Percentiles rank a stretch among this genome's conserved stretches.
Conservation (phyloP, 2,329 filamentous ascomycete species). For the Fusarium gaditjirri region DNA sequence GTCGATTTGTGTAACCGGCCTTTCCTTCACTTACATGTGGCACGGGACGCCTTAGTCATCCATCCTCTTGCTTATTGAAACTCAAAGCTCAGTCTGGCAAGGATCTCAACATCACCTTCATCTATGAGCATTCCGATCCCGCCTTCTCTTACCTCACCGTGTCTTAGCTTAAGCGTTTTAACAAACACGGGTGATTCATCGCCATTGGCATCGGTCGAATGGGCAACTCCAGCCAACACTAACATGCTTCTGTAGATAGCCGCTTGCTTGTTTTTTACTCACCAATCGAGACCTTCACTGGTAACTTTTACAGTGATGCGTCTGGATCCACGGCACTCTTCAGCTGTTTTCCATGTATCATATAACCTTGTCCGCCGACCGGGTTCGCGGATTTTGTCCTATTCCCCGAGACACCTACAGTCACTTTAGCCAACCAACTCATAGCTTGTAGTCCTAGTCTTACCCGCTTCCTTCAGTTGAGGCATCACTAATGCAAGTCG, state of each 20-base stretch:
- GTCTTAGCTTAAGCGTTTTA: constrained; percentile 13
- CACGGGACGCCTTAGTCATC: not conserved
- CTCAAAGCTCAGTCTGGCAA: not conserved
- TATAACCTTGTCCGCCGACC: constrained; percentile 13
- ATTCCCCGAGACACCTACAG: constrained; percentile 21
- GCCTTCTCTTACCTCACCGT: constrained; percentile 5
- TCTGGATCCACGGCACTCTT: not conserved
- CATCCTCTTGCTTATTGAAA: not conserved
- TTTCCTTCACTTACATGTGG: constrained; percentile 24
- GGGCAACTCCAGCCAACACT: not conserved
- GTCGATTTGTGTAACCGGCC: not conserved
- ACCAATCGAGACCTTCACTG: not conserved
- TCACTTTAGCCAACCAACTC: constrained; percentile 12
- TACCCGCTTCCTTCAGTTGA: constrained; percentile 2
- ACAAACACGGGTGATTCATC: not conserved
- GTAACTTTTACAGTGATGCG: not conserved
- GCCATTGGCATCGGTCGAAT: not conserved
- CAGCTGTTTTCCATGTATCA: not conserved
- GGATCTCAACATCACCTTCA: not conserved
- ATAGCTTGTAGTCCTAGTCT: not conserved
- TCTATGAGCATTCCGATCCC: constrained; percentile 22
- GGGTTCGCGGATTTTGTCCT: constrained; percentile 27
- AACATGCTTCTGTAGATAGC: not conserved
- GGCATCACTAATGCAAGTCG: constrained; percentile 15
- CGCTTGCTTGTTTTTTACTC: not conserved